phyloP scores from a whole-genome alignment of 1,284 basidiomycete genomes.

The Laetiporus sulphureus region DNA sequence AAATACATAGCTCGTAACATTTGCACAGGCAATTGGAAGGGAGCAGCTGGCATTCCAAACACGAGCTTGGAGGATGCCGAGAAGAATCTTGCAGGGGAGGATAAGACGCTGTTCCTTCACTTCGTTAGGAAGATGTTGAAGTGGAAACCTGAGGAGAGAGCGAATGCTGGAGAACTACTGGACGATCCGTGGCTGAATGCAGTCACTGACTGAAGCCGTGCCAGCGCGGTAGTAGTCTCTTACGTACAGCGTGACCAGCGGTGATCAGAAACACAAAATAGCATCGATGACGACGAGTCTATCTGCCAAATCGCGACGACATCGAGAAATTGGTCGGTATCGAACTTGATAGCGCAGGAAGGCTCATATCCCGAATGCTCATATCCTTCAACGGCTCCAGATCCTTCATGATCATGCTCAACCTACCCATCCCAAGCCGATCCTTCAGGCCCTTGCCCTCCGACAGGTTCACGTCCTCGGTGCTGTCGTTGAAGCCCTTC shows the following conservation, averaged over 20 bases:
- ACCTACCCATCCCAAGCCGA: slow-evolving; percentile 56
- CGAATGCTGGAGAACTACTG: slow-evolving; percentile 9
- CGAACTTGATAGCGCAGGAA: slow-evolving; percentile 36
- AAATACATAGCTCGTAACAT: slow-evolving; percentile 3
- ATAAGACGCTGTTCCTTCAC: slow-evolving; percentile 9
- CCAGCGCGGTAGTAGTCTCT: slow-evolving; percentile 1
- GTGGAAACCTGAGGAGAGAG: slow-evolving; percentile 11
- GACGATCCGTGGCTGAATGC: slow-evolving; percentile 11
- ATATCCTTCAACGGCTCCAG: slow-evolving; percentile 55
- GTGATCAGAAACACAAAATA: too few relatives aligned
- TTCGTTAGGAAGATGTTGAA: slow-evolving; percentile 8
- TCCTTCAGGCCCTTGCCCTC: slow-evolving; percentile 55
- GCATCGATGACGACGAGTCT: too few relatives aligned
- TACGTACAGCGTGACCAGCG: slow-evolving; percentile 2
- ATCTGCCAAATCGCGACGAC: slow-evolving; percentile 3
- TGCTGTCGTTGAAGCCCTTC: slow-evolving; percentile 63
- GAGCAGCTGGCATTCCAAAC: slow-evolving; percentile 5
- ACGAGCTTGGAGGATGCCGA: slow-evolving; percentile 10
- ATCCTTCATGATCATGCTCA: slow-evolving; percentile 82
- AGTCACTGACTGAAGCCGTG: slow-evolving; percentile 5
- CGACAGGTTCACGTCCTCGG: slow-evolving; percentile 32
- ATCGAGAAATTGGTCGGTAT: slow-evolving; percentile 5
- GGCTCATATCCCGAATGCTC: slow-evolving; percentile 39
- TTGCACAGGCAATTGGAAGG: slow-evolving; percentile 9
- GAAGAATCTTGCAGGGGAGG: slow-evolving; percentile 7